Conservation (phyloP, 1,284 basidiomycete genomes). For the Moesziomyces sp. region DNA sequence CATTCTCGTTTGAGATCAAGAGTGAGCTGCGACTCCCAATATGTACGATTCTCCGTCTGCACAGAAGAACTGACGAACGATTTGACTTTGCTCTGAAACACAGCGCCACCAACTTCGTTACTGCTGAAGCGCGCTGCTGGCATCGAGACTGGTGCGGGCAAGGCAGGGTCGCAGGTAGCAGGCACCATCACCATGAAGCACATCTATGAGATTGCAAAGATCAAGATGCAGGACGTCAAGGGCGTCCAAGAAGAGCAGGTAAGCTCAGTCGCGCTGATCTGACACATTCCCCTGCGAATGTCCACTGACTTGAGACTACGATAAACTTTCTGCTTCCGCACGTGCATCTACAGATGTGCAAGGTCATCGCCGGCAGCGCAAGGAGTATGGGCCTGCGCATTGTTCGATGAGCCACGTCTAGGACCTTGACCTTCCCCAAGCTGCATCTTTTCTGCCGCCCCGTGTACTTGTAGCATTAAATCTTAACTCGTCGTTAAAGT, state of each 20-base stretch:
- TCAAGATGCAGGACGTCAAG: constrained; percentile 82
- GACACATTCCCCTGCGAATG: neutral
- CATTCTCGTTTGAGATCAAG: constrained; percentile 80
- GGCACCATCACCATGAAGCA: constrained; percentile 94
- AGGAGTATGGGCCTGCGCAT: constrained; percentile 58
- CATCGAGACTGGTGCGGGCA: constrained; percentile 80
- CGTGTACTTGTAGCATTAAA: constrained; percentile 30
- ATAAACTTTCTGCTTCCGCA: neutral
- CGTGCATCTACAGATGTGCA: constrained; percentile 50
- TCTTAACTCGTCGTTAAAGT: neutral
- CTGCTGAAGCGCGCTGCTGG: constrained; percentile 91
- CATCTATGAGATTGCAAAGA: constrained; percentile 98
- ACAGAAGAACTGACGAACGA: neutral
- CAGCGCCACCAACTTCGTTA: constrained; percentile 85
- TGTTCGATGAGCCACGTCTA: constrained; percentile 21
- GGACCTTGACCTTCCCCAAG: neutral
- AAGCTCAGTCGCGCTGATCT: constrained; percentile 1
- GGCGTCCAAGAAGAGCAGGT: constrained; percentile 62
- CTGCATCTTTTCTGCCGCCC: neutral
- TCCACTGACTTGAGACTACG: neutral
- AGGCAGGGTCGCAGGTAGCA: constrained; percentile 77
- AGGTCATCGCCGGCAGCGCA: constrained; percentile 54
- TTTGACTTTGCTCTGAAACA: neutral
- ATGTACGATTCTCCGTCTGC: neutral
- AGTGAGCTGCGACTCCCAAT: constrained; percentile 35